A percentile compares a stretch with the other conserved stretches of the same genome.
Conservation (phyloP, 768 basidiomycete species). For the Rhodosporidiobolus sp. region DNA sequence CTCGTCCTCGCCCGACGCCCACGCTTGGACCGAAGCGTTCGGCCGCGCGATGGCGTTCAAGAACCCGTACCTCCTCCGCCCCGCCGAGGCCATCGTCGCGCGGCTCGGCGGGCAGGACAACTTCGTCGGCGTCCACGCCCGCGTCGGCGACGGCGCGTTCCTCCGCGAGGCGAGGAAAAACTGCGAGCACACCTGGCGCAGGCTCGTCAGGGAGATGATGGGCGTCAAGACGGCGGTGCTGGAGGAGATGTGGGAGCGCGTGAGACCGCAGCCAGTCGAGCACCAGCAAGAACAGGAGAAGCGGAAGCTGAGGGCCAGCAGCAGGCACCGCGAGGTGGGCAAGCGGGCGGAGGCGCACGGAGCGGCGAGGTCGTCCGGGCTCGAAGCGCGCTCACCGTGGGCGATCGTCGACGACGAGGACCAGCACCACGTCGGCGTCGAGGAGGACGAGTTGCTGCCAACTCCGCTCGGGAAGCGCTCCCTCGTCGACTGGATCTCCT, state of each 20-base stretch:
- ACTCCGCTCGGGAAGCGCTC: background rate
- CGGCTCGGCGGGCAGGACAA: constrained; percentile 50
- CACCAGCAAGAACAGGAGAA: constrained; percentile 42
- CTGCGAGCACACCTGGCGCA: constrained; percentile 55
- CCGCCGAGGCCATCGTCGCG: constrained; percentile 54
- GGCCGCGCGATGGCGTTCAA: constrained; percentile 59
- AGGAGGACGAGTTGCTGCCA: background rate
- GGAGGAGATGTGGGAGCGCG: constrained; percentile 47
- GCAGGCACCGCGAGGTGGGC: background rate
- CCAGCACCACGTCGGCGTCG: background rate
- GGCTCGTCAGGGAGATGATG: background rate
- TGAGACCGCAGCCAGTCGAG: constrained; percentile 51
- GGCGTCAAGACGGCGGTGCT: constrained; percentile 3
- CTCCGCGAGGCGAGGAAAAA: constrained; percentile 51
- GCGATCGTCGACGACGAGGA: background rate
- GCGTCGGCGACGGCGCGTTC: constrained; percentile 67
- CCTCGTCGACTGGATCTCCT: background rate
- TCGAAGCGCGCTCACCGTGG: constrained; percentile 1
- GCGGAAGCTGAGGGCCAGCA: background rate
- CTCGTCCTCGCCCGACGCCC: constrained; percentile 46
- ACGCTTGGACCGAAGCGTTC: constrained; percentile 40
- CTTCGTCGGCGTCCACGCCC: constrained; percentile 65
- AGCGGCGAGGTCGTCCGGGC: no score
- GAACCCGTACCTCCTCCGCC: constrained; percentile 54
- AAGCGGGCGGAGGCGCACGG: background rate